Percentiles rank a stretch among this genome's conserved stretches.
Evolutionary conservation across 495 filamentous ascomycete species (phyloP).

Genomic region (Hypomontagnella monticulosa): DNA sequence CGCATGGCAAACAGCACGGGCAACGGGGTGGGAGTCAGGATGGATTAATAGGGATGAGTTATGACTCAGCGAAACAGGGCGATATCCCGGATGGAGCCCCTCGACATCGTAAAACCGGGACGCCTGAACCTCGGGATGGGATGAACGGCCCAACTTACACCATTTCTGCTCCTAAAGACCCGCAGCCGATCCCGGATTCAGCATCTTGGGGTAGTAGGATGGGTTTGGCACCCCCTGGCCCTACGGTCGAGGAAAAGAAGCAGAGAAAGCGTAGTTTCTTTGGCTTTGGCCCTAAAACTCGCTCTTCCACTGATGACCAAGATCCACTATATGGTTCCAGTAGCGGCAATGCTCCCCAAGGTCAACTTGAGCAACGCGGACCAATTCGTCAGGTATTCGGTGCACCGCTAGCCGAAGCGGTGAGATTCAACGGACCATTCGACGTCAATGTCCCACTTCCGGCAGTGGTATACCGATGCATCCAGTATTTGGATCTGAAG

Average conservation of each 20-base stretch:
- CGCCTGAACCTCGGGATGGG: slow-evolving; percentile 51
- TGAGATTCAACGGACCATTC: slow-evolving; percentile 76
- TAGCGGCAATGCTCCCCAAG: slow-evolving; percentile 39
- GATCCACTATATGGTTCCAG: slow-evolving; percentile 57
- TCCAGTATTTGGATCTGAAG: slow-evolving; percentile 90
- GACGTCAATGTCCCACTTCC: slow-evolving; percentile 79
- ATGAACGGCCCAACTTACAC: slow-evolving; percentile 57
- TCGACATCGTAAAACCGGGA: slow-evolving; percentile 34
- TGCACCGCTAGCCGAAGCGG: slow-evolving; percentile 84
- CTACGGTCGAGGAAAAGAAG: slow-evolving; percentile 76
- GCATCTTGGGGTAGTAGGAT: slow-evolving; percentile 85
- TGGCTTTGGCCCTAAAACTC: slow-evolving; percentile 75
- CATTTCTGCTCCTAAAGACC: slow-evolving; percentile 91
- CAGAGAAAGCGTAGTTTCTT: slow-evolving; percentile 93
- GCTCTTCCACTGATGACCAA: slow-evolving; percentile 59
- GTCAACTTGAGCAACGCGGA: slow-evolving; percentile 59
- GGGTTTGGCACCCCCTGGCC: slow-evolving; percentile 56
- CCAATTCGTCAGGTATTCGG: slow-evolving; percentile 83
- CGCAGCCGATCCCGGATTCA: slow-evolving; percentile 84
- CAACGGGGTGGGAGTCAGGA: slow-evolving; percentile 54
- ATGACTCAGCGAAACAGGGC: slow-evolving; percentile 82
- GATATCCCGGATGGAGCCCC: slow-evolving; percentile 54
- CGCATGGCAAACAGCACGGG: slow-evolving; percentile 46
- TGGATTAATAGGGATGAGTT: slow-evolving; percentile 80
- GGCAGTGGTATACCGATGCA: slow-evolving; percentile 95